These are phyloP conservation scores for Xylaria multiplex DNA, from an alignment of 2,329 filamentous ascomycete species.

Conservation along the genomic window DNA sequence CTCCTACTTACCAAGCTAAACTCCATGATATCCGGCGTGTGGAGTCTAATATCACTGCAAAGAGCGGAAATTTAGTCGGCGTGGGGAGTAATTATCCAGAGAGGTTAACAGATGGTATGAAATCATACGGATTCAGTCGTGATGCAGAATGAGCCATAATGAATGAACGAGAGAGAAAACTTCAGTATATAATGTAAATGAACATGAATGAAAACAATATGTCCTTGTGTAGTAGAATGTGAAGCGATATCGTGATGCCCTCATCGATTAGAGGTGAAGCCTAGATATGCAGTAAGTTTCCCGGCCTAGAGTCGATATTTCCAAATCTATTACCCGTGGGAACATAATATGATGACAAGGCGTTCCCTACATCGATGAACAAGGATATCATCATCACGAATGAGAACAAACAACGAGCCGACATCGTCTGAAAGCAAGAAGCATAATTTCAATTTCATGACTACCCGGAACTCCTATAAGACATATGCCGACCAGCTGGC, in stretches of 20 bases:
- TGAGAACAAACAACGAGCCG: slow-evolving; percentile 46
- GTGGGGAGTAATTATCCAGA: not conserved
- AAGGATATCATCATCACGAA: slow-evolving; percentile 35
- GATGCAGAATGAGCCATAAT: slow-evolving; percentile 35
- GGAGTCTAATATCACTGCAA: not conserved
- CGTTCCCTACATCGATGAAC: slow-evolving; percentile 47
- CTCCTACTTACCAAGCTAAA: not conserved
- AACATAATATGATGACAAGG: slow-evolving; percentile 43
- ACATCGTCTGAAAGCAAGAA: slow-evolving; percentile 48
- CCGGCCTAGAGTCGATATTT: not conserved
- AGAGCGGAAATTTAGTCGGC: not conserved
- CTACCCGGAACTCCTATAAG: slow-evolving; percentile 35
- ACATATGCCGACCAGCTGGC: slow-evolving; percentile 28
- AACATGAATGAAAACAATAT: slow-evolving; percentile 1
- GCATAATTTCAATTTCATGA: slow-evolving; percentile 33
- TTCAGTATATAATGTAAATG: slow-evolving; percentile 20
- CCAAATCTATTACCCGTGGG: not conserved
- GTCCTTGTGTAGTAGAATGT: not conserved
- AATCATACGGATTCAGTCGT: slow-evolving; percentile 22
- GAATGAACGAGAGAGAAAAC: not conserved
- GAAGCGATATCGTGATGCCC: slow-evolving; percentile 15
- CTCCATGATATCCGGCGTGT: not conserved
- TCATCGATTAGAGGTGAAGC: not conserved
- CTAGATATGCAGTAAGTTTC: slow-evolving; percentile 17
- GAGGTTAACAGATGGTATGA: slow-evolving; percentile 15